These are phyloP conservation scores for Tetrahymena thermophila DNA, from an alignment of 73 alveolate species.

Conservation along the genomic window DNA sequence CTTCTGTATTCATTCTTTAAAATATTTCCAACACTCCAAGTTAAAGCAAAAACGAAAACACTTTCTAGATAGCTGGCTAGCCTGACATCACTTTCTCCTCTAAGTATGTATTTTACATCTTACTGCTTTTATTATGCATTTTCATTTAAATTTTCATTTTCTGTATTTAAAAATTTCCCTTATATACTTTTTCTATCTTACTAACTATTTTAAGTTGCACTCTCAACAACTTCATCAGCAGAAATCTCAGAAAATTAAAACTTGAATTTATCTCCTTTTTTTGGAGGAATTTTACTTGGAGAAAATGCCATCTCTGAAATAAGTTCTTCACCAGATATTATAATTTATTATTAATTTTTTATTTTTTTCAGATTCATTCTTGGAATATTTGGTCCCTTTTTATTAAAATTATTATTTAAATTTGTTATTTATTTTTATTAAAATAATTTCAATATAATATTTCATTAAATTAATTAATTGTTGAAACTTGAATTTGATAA, in stretches of 20 bases:
- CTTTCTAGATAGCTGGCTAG: neutral
- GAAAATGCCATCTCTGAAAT: neutral
- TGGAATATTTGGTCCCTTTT: neutral
- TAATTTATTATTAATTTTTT: neutral
- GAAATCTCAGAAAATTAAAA: neutral
- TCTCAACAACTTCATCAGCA: neutral
- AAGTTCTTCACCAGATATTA: neutral
- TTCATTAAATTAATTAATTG: too few relatives aligned
- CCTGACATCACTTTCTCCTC: neutral
- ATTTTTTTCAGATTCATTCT: neutral
- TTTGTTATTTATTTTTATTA: too few relatives aligned
- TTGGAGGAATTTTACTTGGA: neutral
- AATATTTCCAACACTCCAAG: neutral
- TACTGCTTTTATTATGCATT: neutral
- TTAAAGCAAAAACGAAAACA: neutral
- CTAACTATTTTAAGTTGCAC: neutral
- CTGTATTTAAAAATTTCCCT: neutral
- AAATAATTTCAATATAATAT: too few relatives aligned
- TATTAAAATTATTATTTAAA: too few relatives aligned
- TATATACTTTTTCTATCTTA: neutral
- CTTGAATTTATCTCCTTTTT: neutral
- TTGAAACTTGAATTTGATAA: too few relatives aligned
- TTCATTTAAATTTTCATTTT: neutral
- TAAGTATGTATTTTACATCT: neutral
- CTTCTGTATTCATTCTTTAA: neutral